A percentile compares a stretch with the other conserved stretches of the same genome.
These are phyloP conservation scores for Phellinidium pouzarii DNA, from an alignment of 1,284 basidiomycete genomes.

Conservation along the genomic window DNA sequence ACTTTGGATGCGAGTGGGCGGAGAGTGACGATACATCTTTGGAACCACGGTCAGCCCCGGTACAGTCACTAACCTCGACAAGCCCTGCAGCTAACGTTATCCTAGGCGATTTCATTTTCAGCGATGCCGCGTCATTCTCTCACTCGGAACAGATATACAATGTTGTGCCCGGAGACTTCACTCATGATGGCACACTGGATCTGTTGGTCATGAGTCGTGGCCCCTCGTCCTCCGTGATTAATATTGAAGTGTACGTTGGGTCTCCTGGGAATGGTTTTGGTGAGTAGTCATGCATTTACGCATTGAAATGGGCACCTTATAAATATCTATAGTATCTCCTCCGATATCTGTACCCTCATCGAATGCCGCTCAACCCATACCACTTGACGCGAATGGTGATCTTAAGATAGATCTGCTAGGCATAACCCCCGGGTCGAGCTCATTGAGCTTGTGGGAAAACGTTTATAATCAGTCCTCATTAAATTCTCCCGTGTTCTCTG, in stretches of 20 bases:
- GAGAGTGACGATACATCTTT: conserved; percentile 69
- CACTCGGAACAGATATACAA: conserved; percentile 60
- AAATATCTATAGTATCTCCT: conserved; percentile 28
- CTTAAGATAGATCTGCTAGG: conserved; percentile 88
- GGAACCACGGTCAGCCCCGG: conserved; percentile 66
- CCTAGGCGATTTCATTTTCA: conserved; percentile 57
- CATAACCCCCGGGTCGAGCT: conserved; percentile 40
- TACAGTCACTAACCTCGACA: not conserved
- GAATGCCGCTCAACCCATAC: conserved; percentile 71
- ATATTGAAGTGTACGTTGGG: conserved; percentile 65
- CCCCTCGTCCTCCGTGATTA: conserved; percentile 42
- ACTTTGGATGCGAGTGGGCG: conserved; percentile 68
- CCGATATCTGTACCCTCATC: conserved; percentile 58
- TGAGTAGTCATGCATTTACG: conserved; percentile 31
- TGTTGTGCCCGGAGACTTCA: conserved; percentile 88
- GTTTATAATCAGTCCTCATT: conserved; percentile 57
- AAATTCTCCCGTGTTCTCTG: conserved; percentile 46
- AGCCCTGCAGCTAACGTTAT: not conserved
- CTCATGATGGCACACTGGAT: conserved; percentile 87
- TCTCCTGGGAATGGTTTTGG: conserved; percentile 60
- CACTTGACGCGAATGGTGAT: conserved; percentile 82
- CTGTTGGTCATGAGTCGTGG: conserved; percentile 78
- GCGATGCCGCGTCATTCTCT: conserved; percentile 45
- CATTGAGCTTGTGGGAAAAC: conserved; percentile 70
- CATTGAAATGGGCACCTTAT: conserved; percentile 1